A percentile compares a stretch with the other conserved stretches of the same genome.
Conservation (phyloP, 495 filamentous ascomycete genomes). For the Penicillium goetzii region DNA sequence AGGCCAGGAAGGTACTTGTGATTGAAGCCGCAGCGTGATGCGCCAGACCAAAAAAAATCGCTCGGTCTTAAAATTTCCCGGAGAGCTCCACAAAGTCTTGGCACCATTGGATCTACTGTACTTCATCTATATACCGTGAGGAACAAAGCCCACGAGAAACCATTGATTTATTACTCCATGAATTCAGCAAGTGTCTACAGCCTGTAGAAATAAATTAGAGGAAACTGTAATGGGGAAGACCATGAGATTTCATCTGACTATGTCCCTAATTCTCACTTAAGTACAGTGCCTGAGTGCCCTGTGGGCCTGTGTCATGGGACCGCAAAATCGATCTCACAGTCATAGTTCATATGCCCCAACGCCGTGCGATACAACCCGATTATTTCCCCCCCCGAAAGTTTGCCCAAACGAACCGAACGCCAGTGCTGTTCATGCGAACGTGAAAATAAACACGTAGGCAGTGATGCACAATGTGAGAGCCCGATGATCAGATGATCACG, state of each 20-base stretch:
- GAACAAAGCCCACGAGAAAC: too few species aligned
- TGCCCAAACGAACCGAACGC: neutral
- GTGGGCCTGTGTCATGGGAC: too few species aligned
- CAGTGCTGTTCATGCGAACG: neutral
- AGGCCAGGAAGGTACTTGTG: constrained; percentile 10
- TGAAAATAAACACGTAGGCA: neutral
- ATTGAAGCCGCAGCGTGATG: constrained; percentile 19
- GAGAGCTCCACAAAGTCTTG: constrained; percentile 20
- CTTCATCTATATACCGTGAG: neutral
- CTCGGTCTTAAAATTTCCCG: constrained; percentile 45
- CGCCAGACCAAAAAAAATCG: constrained; percentile 40
- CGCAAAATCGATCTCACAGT: constrained; percentile 9
- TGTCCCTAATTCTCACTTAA: neutral
- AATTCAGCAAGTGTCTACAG: too few species aligned
- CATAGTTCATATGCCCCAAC: neutral
- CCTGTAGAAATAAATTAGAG: too few species aligned
- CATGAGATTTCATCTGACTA: neutral
- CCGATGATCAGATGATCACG: too few species aligned
- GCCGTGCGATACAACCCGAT: neutral
- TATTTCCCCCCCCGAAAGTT: neutral
- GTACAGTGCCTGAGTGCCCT: too few species aligned
- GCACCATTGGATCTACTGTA: constrained; percentile 6
- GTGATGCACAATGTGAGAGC: neutral
- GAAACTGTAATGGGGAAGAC: too few species aligned
- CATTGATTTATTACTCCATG: too few species aligned